Percentiles rank a stretch among this genome's conserved stretches.
Evolutionary conservation across 2,329 filamentous ascomycete species (phyloP).

Genomic region (Colletotrichum noveboracense): DNA sequence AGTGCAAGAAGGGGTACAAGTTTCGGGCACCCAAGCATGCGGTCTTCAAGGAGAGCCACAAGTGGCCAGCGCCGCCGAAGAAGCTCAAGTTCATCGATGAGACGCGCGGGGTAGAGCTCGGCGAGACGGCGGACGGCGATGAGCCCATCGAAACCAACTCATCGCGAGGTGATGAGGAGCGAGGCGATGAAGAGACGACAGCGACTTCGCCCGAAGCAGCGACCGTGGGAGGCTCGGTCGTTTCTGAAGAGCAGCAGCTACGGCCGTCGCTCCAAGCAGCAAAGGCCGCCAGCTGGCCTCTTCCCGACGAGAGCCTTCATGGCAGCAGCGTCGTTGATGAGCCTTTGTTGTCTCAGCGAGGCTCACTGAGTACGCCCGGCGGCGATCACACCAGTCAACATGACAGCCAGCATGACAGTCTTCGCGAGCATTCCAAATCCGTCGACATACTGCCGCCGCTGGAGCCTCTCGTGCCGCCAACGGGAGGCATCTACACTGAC

Average conservation of each 20-base stretch:
- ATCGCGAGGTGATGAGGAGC: not conserved
- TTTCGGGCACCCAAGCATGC: constrained; percentile 19
- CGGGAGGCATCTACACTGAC: constrained; percentile 24
- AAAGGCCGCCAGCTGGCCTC: constrained; percentile 19
- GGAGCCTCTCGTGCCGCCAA: constrained; percentile 12
- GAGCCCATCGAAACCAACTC: not conserved
- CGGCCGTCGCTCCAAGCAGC: not conserved
- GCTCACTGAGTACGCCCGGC: not conserved
- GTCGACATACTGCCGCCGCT: constrained; percentile 5
- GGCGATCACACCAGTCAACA: not conserved
- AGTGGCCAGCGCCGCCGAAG: constrained; percentile 16
- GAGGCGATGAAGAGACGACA: not conserved
- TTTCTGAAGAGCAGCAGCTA: not conserved
- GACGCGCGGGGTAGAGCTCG: constrained; percentile 15
- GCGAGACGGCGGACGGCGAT: not conserved
- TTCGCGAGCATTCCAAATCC: constrained; percentile 1
- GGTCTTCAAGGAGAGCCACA: constrained; percentile 20
- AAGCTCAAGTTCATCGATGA: constrained; percentile 20
- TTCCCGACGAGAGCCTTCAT: not conserved
- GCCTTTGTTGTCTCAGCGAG: not conserved
- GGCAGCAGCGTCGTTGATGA: not conserved
- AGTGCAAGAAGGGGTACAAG: constrained; percentile 24
- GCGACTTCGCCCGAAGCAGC: not conserved
- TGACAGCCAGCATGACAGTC: not conserved
- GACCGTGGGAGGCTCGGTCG: not conserved